These are phyloP conservation scores for Sugiyamaella qingdaonensis DNA, from an alignment of 805 yeast species.

Conservation along the genomic window DNA sequence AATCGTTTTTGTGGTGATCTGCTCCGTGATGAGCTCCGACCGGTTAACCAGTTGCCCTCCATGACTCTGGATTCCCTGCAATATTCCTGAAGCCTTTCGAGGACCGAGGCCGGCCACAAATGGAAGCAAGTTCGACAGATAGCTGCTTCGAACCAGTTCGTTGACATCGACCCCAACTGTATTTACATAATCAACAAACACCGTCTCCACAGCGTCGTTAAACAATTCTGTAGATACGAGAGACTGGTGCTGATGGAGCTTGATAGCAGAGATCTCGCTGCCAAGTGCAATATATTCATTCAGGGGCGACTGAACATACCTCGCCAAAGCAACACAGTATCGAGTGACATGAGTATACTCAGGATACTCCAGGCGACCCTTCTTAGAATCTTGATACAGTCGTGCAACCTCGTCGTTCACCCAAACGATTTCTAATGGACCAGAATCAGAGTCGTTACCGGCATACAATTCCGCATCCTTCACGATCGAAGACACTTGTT, in stretches of 20 bases:
- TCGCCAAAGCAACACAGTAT: slow-evolving; percentile 84
- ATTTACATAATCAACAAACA: slow-evolving; percentile 84
- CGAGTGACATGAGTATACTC: slow-evolving; percentile 76
- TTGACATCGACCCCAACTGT: slow-evolving; percentile 92
- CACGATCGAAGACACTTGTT: slow-evolving; percentile 50
- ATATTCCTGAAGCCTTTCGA: slow-evolving; percentile 83
- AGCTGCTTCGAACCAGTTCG: slow-evolving; percentile 74
- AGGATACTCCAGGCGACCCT: slow-evolving; percentile 74
- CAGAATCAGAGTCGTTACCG: slow-evolving; percentile 32
- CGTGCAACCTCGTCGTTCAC: slow-evolving; percentile 93
- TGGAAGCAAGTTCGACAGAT: slow-evolving; percentile 65
- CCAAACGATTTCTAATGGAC: slow-evolving; percentile 64
- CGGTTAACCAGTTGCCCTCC: slow-evolving; percentile 64
- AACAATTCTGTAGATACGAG: slow-evolving; percentile 62
- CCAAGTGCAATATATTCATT: slow-evolving; percentile 80
- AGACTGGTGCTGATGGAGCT: slow-evolving; percentile 63
- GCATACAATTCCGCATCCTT: slow-evolving; percentile 47
- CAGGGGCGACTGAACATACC: slow-evolving; percentile 90
- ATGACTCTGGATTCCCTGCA: slow-evolving; percentile 69
- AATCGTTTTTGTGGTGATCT: slow-evolving; percentile 70
- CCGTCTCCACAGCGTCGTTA: slow-evolving; percentile 64
- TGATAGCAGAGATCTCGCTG: slow-evolving; percentile 65
- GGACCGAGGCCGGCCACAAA: slow-evolving; percentile 93
- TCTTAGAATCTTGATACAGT: slow-evolving; percentile 71
- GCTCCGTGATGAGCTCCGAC: slow-evolving; percentile 78